Base-by-base conservation (phyloP, 805 yeast genomes). In the Blastobotrys parvus region DNA sequence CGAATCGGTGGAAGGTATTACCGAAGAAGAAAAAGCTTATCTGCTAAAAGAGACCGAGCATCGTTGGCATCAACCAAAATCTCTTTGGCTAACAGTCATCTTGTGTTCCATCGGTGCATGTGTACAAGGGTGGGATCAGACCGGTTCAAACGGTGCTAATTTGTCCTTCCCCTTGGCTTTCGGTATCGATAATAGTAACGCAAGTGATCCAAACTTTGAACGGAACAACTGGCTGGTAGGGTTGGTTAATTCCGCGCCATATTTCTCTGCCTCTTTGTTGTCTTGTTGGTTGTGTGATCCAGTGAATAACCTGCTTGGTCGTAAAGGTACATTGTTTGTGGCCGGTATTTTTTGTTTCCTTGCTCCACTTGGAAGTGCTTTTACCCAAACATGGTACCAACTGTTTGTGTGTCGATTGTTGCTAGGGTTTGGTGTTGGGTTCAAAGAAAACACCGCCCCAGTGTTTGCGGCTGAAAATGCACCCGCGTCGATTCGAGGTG, bases 121-220 rank as follows among this genome's bases (percentile, higher is more conserved):
- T 5, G 77, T 80, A 3, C 82, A 78, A 56, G 86, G 86, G 41
- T 77, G 78, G 82, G 86, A 80, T 59, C 82, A 80, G 58, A 71
- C 82, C 10, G 84, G 78, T 7, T 65, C 77, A 45, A 78, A 79
- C 49, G 86, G 85, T 29, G 85, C 85, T 22, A 74, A 72, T 35
- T 60, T 79, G 21, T 73, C 71, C 46, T 56, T 56, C 43, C 42
- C 51, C 25, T 35, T 34, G 22, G 44, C 45, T 25, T 40, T 46
- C 20, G 58, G 68, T 53, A 67, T 82, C 35, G 70, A 65, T 20
- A 31, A 40, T 3, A 32, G 29, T 15, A 42, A 32, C 17, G 42
- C 39, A 5, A 19, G 21, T n/a, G 69, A 60, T 17, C 66, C 70
- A 36, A 65, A 71, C 37, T 59, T 76, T 11, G 69, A 72, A 52